Base-by-base conservation (phyloP, 257 asterid species). In the Paraleonurus japonicus region DNA sequence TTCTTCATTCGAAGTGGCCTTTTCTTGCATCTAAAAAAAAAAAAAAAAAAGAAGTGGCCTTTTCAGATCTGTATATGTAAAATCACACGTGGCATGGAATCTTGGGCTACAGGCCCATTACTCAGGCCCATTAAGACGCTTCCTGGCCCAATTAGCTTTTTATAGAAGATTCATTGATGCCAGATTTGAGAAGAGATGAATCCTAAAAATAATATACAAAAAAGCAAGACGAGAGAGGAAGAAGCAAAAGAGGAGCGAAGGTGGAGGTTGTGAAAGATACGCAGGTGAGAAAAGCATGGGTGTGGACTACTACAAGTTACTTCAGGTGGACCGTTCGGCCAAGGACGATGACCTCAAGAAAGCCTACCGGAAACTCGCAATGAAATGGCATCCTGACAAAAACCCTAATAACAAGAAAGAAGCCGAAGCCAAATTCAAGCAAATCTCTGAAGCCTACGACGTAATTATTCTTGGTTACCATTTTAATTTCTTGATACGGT, bases 361-460 rank as follows among this genome's bases (percentile, higher is more conserved):
- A 65, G 86, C 93, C 17, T 87, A 85, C 76, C 83, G 85, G 63
- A 83, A 79, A 22, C 88, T 87, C 54, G 93, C 93, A 32, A 87
- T 87, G 93, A 87, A 83, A 65, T 87, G 90, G 90, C 89, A 87
- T 68, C 92, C 89, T 24, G 92, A 87, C 77, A 87, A 87, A 75
- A 87, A 87, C 85, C 85, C 83, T 76, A 79, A 76, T 67, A 79
- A 72, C 77, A 87, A 85, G 63, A 82, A 85, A 60, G 88, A 85
- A 35, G 88, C 90, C 63, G 93, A 87, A 60, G 83, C 93, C 69
- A 87, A 87, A 80, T 85, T 87, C 83, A 87, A 85, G 69, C 89
- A 86, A 64, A 83, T 87, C 65, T 85, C 86, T 24, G 93, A 87
- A 20, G 93, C 93, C 15, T 87, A 87, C 79, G 93, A 87, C 45